Conservation (phyloP, 352 stramenopile species). For the Peronospora belbahrii region DNA sequence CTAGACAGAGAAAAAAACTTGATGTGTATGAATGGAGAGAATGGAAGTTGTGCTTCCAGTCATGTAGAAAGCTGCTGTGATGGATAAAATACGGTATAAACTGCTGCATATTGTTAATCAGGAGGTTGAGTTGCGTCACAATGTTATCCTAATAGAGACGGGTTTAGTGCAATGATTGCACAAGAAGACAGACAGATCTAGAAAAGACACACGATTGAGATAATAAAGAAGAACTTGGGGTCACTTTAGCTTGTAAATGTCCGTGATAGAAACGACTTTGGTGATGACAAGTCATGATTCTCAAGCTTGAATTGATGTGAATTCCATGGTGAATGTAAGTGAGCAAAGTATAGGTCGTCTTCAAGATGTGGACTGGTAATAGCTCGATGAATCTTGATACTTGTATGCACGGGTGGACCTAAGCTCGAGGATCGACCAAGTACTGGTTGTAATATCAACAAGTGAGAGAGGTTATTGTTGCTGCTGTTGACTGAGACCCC, state of each 20-base stretch:
- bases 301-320: slow-evolving; percentile 9
- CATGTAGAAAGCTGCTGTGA: slow-evolving; percentile 20
- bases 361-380: slow-evolving; percentile 9
- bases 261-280: slow-evolving; percentile 7
- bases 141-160: slow-evolving; percentile 3
- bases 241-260: slow-evolving; percentile 10
- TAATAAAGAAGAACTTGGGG: neutral
- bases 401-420: slow-evolving; percentile 5
- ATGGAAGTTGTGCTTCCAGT: slow-evolving; percentile 15
- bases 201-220: slow-evolving; percentile 12
- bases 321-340: slow-evolving; percentile 9
- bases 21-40: slow-evolving; percentile 22
- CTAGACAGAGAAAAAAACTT: slow-evolving; percentile 14
- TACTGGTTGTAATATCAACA: slow-evolving; percentile 10
- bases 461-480: no score
- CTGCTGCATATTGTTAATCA: slow-evolving; percentile 14
- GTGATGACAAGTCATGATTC: slow-evolving; percentile 6
- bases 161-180: neutral
- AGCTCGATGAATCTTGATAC: slow-evolving; percentile 19
- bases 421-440: slow-evolving; percentile 17
- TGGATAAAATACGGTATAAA: slow-evolving; percentile 17
- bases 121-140: slow-evolving; percentile 4
- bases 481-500: no score
- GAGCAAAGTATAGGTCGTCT: slow-evolving; percentile 4
- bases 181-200: neutral